These are phyloP conservation scores for Lagerstroemia fauriei DNA, from an alignment of 441 rosid genomes.

Conservation along the genomic window DNA sequence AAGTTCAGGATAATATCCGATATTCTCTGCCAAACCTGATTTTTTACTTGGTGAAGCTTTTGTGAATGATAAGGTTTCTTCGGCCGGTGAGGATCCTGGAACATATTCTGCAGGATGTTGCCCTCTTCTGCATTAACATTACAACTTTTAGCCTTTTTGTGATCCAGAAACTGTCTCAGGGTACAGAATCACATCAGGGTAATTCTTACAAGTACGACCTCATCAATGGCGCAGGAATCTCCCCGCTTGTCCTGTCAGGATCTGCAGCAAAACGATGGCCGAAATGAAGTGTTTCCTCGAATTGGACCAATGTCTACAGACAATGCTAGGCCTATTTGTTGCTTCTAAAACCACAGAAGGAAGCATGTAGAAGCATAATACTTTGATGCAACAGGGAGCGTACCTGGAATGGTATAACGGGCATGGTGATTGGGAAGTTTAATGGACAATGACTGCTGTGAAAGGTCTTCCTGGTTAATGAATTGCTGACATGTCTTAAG, in stretches of 20 bases:
- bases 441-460: conserved; percentile 51
- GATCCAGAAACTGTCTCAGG: not conserved
- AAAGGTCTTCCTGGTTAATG: conserved; percentile 46
- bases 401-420: conserved; percentile 78
- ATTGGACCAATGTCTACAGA: too few relatives aligned
- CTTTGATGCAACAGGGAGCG: conserved; percentile 8
- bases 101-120: conserved; percentile 22
- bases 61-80: conserved; percentile 42
- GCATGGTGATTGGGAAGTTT: conserved; percentile 55
- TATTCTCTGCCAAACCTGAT: conserved; percentile 33
- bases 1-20: not conserved
- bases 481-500: conserved; percentile 56
- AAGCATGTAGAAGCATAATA: not conserved
- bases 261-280: conserved; percentile 34
- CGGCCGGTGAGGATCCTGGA: conserved; percentile 38
- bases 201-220: conserved; percentile 37
- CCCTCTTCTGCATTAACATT: conserved; percentile 40
- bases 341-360: not conserved
- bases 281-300: too few relatives aligned
- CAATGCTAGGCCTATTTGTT: conserved; percentile 12
- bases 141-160: not conserved
- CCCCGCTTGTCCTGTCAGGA: conserved; percentile 42
- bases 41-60: conserved; percentile 36
- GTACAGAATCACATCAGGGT: not conserved
- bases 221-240: conserved; percentile 35